Percentiles rank a stretch among this genome's conserved stretches.
Conservation (phyloP, 1,139 yeast species). For the Pneumocystis canis region DNA sequence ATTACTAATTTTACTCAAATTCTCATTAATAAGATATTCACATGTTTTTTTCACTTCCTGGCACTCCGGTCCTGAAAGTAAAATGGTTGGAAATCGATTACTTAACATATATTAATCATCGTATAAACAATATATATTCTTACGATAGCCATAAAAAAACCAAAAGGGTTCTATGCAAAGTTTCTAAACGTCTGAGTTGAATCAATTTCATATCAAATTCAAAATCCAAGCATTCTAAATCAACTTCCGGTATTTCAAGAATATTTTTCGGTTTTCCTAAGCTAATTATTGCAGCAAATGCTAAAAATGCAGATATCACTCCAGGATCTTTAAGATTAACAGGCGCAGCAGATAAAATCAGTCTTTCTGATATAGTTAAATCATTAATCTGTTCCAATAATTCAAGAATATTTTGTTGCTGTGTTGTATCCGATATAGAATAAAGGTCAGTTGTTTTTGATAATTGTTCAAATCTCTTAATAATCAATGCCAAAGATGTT, state of each 20-base stretch:
- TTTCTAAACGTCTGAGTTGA: slow-evolving; percentile 42
- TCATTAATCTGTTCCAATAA: slow-evolving; percentile 31
- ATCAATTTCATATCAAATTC: slow-evolving; percentile 19
- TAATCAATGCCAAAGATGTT: slow-evolving; percentile 33
- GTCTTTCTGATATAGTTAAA: slow-evolving; percentile 37
- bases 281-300: slow-evolving; percentile 14
- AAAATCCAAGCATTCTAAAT: slow-evolving; percentile 17
- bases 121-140: not conserved
- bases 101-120: not conserved
- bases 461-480: slow-evolving; percentile 36
- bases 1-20: not conserved
- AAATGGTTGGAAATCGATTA: not conserved
- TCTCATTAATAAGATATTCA: not conserved
- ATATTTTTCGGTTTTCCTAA: slow-evolving; percentile 14
- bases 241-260: slow-evolving; percentile 13
- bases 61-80: not conserved
- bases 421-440: slow-evolving; percentile 33
- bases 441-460: slow-evolving; percentile 25
- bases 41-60: not conserved
- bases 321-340: slow-evolving; percentile 23
- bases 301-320: slow-evolving; percentile 9
- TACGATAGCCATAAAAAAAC: slow-evolving; percentile 77
- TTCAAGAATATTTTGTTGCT: slow-evolving; percentile 31
- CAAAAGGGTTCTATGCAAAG: slow-evolving; percentile 51
- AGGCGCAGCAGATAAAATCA: slow-evolving; percentile 35